A percentile compares a stretch with the other conserved stretches of the same genome.
Conservation (phyloP, 257 asterid genomes). For the Nicotiana sylvestris region DNA sequence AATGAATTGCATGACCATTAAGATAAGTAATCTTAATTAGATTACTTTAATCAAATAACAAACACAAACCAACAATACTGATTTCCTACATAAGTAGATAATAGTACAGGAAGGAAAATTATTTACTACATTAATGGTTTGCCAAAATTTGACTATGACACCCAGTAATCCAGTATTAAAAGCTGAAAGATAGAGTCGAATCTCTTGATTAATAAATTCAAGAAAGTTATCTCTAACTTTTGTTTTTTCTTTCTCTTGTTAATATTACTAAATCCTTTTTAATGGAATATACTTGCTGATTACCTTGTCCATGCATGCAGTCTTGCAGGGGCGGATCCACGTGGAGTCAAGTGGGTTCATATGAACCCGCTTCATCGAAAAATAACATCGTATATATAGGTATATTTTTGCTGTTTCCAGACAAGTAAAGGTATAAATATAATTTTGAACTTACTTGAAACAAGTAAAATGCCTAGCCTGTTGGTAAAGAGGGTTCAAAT, state of each 20-base stretch:
- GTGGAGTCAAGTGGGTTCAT: too few relatives aligned
- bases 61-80: not conserved
- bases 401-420: too few relatives aligned
- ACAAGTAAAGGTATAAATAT: too few relatives aligned
- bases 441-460: too few relatives aligned
- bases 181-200: not conserved
- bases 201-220: not conserved
- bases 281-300: not conserved
- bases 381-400: too few relatives aligned
- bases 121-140: not conserved
- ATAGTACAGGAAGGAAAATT: not conserved
- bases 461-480: too few relatives aligned
- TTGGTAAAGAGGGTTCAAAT: too few relatives aligned
- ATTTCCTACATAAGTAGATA: not conserved
- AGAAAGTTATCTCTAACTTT: not conserved
- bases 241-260: not conserved
- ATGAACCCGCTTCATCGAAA: too few relatives aligned
- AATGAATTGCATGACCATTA: not conserved
- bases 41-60: not conserved
- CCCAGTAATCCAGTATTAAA: not conserved
- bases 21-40: conserved; percentile 1
- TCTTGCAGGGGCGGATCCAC: too few relatives aligned
- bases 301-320: not conserved
- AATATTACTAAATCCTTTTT: not conserved
- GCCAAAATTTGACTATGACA: not conserved